Evolutionary conservation across 2,329 filamentous ascomycete species (phyloP), one percentile per base, ranked within the genome.

Genomic region (Zymoseptoria brevis): DNA sequence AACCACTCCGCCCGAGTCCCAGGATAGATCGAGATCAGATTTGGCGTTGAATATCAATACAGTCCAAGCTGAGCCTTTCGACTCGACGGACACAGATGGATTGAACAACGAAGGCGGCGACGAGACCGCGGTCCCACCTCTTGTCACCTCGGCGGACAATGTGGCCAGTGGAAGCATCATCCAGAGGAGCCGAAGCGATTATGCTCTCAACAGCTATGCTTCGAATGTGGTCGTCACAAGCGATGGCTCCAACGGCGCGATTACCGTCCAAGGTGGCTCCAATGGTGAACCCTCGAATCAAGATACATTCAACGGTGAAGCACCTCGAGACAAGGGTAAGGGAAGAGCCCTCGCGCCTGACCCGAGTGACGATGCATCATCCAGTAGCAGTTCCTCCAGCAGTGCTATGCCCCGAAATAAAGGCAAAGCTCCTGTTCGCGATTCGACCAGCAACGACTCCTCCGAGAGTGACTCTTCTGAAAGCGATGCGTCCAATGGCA

Each of bases 241-340:
- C 13, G 16, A 7, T 16, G 35, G 35, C 35, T 45, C 11, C 6
- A 45, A 45, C 16, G 35, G 35, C 3, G 35, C 9, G 16, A 13
- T 16, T 16, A 13, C 9, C 9, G 35, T 13, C 4, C 35, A 6
- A 13, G 16, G 4, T 16, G 35, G 11, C 35, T 41, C 35, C 35
- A 41, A 41, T 41, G 9, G 35, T 16, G 35, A 41, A 41, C 3
- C 35, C 35, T 41, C 11, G 3, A 16, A 41, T 16, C 35, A 16
- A 41, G 16, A 41, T 16, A 16, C 35, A 11, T 41, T 16, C 35
- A 9, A 41, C 16, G 11, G 35, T 4, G 35, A 45, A 45, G 16
- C 13, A n/a, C 35, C 35, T n/a, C 13, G 35, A n/a, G 60, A 59
- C n/a, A 59, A 59, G 22, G 60, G 57, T 8, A 61, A 59, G 51